Base-by-base conservation (phyloP, 2,329 filamentous ascomycete genomes). In the Aspergillus glaucus region DNA sequence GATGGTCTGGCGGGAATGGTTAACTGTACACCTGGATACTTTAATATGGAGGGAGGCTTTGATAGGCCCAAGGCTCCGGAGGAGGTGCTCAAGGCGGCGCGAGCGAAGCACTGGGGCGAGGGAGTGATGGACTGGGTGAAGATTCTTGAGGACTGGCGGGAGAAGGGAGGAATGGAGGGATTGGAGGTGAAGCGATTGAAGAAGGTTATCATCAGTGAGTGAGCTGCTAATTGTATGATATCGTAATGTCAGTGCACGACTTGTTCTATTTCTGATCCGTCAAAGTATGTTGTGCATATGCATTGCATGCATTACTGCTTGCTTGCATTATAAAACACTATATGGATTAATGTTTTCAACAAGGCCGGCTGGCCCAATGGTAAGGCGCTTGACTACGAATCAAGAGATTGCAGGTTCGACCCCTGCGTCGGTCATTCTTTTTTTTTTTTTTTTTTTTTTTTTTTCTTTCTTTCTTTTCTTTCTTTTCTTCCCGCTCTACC, bases 11-110 rank as follows among this genome's bases (percentile, higher is more conserved):
- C 69, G 0, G 65, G 66, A 6, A 48, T 76, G 17, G 58, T 62
- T 4, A 68, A 75, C 12, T 83, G 79, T 62, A 80, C 78, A n/a
- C 79, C 79, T 0, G 69, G 75, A 10, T 82, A 81, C 54, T 62
- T 75, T 36, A 81, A 78, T 43, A 63, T 58, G 19, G 75, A 80
- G 60, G 74, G 70, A 2, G 60, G 65, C 32, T 48, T 60, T n/a
- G 53, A 32, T 12, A 44, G 43, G 22, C 12, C 55, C 22, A 45
- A 45, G 19, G 56, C 58, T 6, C 57, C 47, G 12, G 65, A 63
- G 50, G 63, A 63, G 2, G 54, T 62, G 53, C 54, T 66, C 32
- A 72, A 68, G 55, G 50, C 51, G 36, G 64, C 64, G 0, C 56
- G 62, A 14, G 51, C 55, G n/a, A 55, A 60, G 6, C 57, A 58